phyloP scores from a whole-genome alignment of 176 grass and related monocot genomes.

The Pontederia crassipes region DNA sequence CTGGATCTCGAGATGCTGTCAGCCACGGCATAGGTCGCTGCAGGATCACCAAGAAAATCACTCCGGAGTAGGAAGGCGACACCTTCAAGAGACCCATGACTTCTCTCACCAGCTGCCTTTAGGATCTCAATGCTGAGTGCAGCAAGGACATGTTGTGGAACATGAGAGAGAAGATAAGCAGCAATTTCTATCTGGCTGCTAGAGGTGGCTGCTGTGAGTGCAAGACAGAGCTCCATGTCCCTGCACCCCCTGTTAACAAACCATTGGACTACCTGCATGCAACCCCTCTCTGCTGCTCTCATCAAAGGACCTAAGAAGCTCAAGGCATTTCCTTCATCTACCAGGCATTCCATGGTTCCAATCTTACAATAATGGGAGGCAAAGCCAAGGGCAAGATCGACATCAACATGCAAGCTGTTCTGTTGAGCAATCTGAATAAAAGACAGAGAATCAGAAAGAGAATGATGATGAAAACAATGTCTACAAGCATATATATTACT shows the following conservation, averaged over 20 bases:
- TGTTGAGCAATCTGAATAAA: conserved; percentile 67
- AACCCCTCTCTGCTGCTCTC: conserved; percentile 73
- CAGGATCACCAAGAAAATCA: conserved; percentile 50
- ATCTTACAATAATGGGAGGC: conserved; percentile 80
- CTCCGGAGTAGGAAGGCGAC: conserved; percentile 65
- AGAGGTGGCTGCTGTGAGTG: conserved; percentile 82
- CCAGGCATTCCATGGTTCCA: conserved; percentile 81
- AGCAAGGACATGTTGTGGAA: conserved; percentile 68
- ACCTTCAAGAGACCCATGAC: conserved; percentile 44
- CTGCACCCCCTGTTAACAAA: conserved; percentile 72
- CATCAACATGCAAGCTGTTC: conserved; percentile 94
- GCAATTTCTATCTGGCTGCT: conserved; percentile 49
- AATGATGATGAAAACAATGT: background rate
- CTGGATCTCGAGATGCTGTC: conserved; percentile 37
- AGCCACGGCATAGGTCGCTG: conserved; percentile 50
- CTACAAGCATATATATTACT: background rate
- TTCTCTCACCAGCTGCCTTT: conserved; percentile 77
- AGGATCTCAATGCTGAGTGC: conserved; percentile 79
- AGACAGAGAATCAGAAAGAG: background rate
- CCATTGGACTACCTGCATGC: conserved; percentile 74
- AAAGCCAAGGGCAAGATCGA: conserved; percentile 87
- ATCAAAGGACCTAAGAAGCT: conserved; percentile 79
- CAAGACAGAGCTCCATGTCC: conserved; percentile 95
- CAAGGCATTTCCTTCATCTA: conserved; percentile 59
- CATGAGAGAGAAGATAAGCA: conserved; percentile 67